These are phyloP conservation scores for Erysimum cheiranthoides DNA, from an alignment of 345 rosid species.

Conservation along the genomic window DNA sequence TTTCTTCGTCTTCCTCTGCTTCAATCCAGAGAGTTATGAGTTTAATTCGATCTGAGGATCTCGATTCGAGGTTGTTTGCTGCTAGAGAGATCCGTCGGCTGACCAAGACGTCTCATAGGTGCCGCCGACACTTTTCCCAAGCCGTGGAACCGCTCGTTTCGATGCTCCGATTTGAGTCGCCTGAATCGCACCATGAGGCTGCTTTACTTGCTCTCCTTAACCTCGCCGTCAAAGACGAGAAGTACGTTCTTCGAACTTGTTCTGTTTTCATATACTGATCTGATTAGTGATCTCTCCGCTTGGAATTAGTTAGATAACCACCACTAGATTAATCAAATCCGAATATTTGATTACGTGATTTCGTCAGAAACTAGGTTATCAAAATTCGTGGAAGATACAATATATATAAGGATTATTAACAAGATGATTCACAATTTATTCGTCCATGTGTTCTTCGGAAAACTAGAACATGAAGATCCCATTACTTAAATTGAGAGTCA, in stretches of 20 bases:
- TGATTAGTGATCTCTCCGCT: constrained; percentile 12
- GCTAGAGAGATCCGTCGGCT: constrained; percentile 92
- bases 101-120: constrained; percentile 82
- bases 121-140: constrained; percentile 78
- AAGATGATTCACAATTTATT: neutral
- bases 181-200: constrained; percentile 61
- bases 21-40: constrained; percentile 60
- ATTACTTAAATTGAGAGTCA: neutral
- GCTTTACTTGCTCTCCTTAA: constrained; percentile 94
- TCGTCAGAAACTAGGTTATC: neutral
- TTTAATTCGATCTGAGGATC: constrained; percentile 60
- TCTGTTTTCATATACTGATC: constrained; percentile 19
- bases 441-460: neutral
- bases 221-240: constrained; percentile 97
- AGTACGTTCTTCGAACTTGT: constrained; percentile 51
- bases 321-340: neutral
- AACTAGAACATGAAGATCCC: neutral
- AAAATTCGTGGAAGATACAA: neutral
- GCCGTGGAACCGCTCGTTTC: constrained; percentile 82
- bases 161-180: constrained; percentile 65
- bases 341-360: constrained; percentile 7
- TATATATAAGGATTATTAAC: no score
- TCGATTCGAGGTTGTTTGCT: constrained; percentile 67
- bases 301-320: constrained; percentile 4
- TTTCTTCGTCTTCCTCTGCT: constrained; percentile 51